Evolutionary conservation across 2,329 filamentous ascomycete genomes (phyloP).

Genomic region (Emergomyces africanus): DNA sequence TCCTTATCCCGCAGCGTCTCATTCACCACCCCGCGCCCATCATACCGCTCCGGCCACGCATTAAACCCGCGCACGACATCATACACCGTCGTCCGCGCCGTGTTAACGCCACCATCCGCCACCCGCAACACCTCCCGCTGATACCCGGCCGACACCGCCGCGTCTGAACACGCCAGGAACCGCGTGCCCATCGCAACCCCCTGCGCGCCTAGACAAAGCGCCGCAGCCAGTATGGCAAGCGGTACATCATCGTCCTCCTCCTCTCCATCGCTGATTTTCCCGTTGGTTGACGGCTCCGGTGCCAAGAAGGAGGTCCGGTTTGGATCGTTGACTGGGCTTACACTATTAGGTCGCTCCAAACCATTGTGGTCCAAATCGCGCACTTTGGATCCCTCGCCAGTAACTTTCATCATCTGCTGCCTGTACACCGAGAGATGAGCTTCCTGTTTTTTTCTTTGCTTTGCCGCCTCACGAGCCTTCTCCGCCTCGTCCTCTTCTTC

Average conservation of each 20-base stretch:
- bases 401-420: slow-evolving; percentile 95
- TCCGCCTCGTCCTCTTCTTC: slow-evolving; percentile 71
- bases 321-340: slow-evolving; percentile 46
- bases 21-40: slow-evolving; percentile 47
- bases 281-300: slow-evolving; percentile 13
- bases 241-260: slow-evolving; percentile 84
- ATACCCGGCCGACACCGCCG: slow-evolving; percentile 39
- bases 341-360: slow-evolving; percentile 43
- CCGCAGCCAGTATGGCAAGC: slow-evolving; percentile 68
- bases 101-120: slow-evolving; percentile 39
- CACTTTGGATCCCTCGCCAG: slow-evolving; percentile 47
- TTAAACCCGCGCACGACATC: slow-evolving; percentile 42
- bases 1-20: slow-evolving; percentile 35
- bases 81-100: slow-evolving; percentile 40
- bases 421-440: slow-evolving; percentile 81
- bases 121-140: slow-evolving; percentile 36
- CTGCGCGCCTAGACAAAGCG: slow-evolving; percentile 38
- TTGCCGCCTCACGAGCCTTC: slow-evolving; percentile 57
- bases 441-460: slow-evolving; percentile 75
- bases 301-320: slow-evolving; percentile 22
- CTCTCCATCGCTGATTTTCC: slow-evolving; percentile 42
- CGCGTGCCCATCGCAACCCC: slow-evolving; percentile 52
- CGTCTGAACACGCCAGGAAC: slow-evolving; percentile 43
- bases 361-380: slow-evolving; percentile 36
- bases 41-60: slow-evolving; percentile 46